These are phyloP conservation scores for Vanrija sp. DNA, from an alignment of 1,284 basidiomycete genomes.

Conservation along the genomic window DNA sequence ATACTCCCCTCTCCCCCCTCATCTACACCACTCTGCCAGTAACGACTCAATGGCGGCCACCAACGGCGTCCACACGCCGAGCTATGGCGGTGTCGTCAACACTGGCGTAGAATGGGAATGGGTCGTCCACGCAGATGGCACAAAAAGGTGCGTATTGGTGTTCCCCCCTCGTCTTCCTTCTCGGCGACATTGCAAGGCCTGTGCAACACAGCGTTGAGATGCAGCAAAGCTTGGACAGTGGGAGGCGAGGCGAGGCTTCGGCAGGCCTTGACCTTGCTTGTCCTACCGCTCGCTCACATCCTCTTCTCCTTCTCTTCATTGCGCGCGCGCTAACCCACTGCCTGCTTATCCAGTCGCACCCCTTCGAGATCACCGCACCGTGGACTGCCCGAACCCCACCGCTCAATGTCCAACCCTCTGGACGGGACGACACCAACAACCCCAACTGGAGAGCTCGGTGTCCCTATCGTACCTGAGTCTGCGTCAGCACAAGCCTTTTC, in stretches of 20 bases:
- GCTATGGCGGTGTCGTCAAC: constrained; percentile 57
- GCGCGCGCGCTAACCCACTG: constrained; percentile 1
- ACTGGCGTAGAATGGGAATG: constrained; percentile 48
- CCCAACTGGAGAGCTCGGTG: not conserved
- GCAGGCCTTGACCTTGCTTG: not conserved
- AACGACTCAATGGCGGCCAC: constrained; percentile 25
- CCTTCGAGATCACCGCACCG: constrained; percentile 38
- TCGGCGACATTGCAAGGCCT: not conserved
- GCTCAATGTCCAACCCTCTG: constrained; percentile 18
- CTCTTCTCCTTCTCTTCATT: too few relatives aligned
- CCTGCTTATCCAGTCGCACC: constrained; percentile 22
- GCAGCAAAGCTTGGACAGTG: too few relatives aligned
- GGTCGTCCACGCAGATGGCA: constrained; percentile 34
- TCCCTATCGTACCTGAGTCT: constrained; percentile 9
- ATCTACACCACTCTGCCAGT: constrained; percentile 31
- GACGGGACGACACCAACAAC: constrained; percentile 1
- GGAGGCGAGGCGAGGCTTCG: not conserved
- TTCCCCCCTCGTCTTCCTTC: too few relatives aligned
- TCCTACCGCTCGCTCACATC: too few relatives aligned
- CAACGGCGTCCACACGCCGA: constrained; percentile 52
- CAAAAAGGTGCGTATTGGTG: constrained; percentile 33
- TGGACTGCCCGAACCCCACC: constrained; percentile 21
- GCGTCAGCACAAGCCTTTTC: constrained; percentile 15
- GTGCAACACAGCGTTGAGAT: not conserved
- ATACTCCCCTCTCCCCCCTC: constrained; percentile 39